Conservation (phyloP, 2,329 filamentous ascomycete genomes). For the Aschersonia sp. region DNA sequence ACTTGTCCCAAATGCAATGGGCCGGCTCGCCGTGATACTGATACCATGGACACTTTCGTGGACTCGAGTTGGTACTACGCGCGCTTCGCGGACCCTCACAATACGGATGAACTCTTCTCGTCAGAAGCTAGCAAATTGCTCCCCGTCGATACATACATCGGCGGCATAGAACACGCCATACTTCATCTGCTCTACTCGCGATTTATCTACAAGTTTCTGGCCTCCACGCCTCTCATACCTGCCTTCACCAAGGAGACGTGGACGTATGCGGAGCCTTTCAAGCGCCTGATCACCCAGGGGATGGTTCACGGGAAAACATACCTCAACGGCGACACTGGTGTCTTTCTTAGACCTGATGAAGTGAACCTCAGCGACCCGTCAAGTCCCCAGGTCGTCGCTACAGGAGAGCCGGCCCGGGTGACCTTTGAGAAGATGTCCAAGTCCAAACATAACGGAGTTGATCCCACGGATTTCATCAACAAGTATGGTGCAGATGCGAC, state of each 20-base stretch:
- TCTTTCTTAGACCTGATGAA: conserved; percentile 64
- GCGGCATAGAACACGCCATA: conserved; percentile 83
- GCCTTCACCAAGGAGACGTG: conserved; percentile 17
- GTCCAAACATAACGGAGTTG: conserved; percentile 84
- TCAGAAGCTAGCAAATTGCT: conserved; percentile 42
- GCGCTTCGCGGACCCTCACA: conserved; percentile 61
- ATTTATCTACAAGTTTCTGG: conserved; percentile 80
- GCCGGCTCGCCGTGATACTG: conserved; percentile 67
- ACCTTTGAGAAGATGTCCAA: conserved; percentile 91
- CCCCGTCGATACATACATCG: conserved; percentile 79
- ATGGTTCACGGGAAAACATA: conserved; percentile 89
- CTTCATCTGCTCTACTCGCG: conserved; percentile 78
- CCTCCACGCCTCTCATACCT: conserved; percentile 36
- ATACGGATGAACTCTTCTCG: conserved; percentile 46
- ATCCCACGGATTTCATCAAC: conserved; percentile 57
- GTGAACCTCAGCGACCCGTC: conserved; percentile 46
- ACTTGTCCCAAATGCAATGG: conserved; percentile 60
- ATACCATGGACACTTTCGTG: conserved; percentile 95
- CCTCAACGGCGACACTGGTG: conserved; percentile 57
- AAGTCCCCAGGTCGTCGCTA: conserved; percentile 46
- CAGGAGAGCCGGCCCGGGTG: conserved; percentile 41
- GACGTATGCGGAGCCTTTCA: conserved; percentile 57
- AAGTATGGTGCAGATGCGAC: conserved; percentile 74
- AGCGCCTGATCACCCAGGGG: conserved; percentile 69
- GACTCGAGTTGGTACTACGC: conserved; percentile 93